Evolutionary conservation across 768 basidiomycete species (phyloP), one percentile per base, ranked within the genome.

Genomic region (Boletus reticuloceps): DNA sequence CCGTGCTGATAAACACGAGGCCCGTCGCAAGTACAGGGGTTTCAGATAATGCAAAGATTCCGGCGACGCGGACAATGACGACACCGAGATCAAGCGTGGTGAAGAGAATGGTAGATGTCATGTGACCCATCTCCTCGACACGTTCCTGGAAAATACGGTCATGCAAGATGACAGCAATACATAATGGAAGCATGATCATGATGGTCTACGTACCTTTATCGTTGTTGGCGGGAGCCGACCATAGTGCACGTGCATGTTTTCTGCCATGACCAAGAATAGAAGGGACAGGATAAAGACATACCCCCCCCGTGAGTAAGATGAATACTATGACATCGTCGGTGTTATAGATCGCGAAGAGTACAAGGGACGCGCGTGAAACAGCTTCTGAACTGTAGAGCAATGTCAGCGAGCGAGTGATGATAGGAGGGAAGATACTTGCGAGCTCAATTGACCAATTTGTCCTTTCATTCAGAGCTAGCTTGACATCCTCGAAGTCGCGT

Each of bases 11-110:
- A n/a, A n/a, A n/a, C n/a, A n/a, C n/a, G n/a, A n/a, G n/a, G n/a
- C n/a, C n/a, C n/a, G n/a, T n/a, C n/a, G n/a, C n/a, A n/a, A n/a
- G n/a, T n/a, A n/a, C n/a, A n/a, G n/a, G n/a, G n/a, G n/a, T n/a
- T n/a, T n/a, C n/a, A n/a, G n/a, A n/a, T n/a, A n/a, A n/a, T n/a
- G n/a, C n/a, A n/a, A n/a, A n/a, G n/a, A n/a, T n/a, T n/a, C n/a
- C n/a, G n/a, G n/a, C n/a, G n/a, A n/a, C n/a, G n/a, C 8, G 66
- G 13, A 65, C 55, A 29, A 61, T 14, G 32, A 66, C 8, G 27
- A 42, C 42, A 2, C 66, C 66, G n/a, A 67, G n/a, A 43, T 67
- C 65, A 19, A 63, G 61, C 34, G 20, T 20, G 20, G 20, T 20
- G 20, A 20, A 20, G 20, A 20, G 29, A n/a, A 60, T 40, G 1